Evolutionary conservation across 108 stramenopile species (phyloP).

Genomic region (Pseudonitzschia delicatissima): DNA sequence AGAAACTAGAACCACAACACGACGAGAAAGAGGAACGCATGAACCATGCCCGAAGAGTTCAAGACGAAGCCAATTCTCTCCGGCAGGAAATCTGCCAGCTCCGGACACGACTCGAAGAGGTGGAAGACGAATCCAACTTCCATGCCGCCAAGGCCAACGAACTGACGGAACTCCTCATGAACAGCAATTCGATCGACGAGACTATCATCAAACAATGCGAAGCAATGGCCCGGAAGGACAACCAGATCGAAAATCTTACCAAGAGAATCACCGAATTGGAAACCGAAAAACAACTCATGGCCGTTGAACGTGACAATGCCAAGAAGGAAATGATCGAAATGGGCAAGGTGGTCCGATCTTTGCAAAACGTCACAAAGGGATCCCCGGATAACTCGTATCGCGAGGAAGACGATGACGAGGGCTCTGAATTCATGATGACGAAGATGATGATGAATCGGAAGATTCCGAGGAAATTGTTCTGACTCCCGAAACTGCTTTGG

Average conservation of each 20-base stretch:
- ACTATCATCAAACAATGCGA: constrained; percentile 8
- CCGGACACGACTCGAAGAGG: constrained; percentile 16
- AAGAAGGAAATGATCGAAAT: constrained; percentile 15
- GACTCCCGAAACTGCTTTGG: constrained; percentile 23
- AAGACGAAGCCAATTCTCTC: constrained; percentile 19
- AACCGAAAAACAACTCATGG: neutral
- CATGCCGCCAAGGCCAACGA: constrained; percentile 30
- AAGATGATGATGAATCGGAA: constrained; percentile 1
- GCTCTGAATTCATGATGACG: constrained; percentile 4
- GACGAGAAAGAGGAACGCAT: neutral
- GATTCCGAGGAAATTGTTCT: constrained; percentile 14
- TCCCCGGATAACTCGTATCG: neutral
- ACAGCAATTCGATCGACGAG: neutral
- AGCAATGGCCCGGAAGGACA: constrained; percentile 4
- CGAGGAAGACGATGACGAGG: constrained; percentile 9
- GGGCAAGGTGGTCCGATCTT: constrained; percentile 16
- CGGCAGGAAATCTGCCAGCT: constrained; percentile 21
- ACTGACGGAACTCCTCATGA: neutral
- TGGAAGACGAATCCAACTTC: constrained; percentile 28
- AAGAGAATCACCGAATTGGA: constrained; percentile 11
- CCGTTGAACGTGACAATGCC: constrained; percentile 5
- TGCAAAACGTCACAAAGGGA: constrained; percentile 3
- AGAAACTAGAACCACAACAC: neutral
- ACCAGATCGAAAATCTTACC: constrained; percentile 14
- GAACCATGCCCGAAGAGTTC: neutral